Conservation (phyloP, 2,329 filamentous ascomycete species). For the Chaetoscypha palmicola region DNA sequence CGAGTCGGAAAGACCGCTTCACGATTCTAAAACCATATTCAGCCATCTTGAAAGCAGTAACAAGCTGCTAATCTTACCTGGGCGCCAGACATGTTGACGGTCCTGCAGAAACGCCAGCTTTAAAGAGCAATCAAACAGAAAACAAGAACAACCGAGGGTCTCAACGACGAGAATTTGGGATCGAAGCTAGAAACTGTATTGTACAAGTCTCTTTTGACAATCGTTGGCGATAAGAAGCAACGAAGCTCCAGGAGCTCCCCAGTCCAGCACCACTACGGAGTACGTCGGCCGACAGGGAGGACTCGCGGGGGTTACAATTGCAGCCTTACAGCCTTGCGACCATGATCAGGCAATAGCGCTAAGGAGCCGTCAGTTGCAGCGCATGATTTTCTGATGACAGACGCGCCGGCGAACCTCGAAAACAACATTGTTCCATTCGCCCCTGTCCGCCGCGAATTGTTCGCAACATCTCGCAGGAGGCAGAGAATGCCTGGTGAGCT, state of each 20-base stretch:
- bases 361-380: too few relatives aligned
- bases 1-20: conserved; percentile 97
- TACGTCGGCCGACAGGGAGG: conserved; percentile 18
- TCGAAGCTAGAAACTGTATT: not conserved
- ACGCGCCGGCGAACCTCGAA: conserved; percentile 15
- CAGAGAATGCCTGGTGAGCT: conserved; percentile 33
- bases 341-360: conserved; percentile 11
- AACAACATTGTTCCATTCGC: too few relatives aligned
- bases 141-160: not conserved
- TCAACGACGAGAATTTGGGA: not conserved
- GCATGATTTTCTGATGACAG: conserved; percentile 16
- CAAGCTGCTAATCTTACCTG: conserved; percentile 33
- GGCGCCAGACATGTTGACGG: conserved; percentile 45
- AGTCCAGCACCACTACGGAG: conserved; percentile 13
- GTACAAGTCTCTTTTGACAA: conserved; percentile 4
- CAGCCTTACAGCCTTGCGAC: conserved; percentile 5
- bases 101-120: too few relatives aligned
- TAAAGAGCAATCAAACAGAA: too few relatives aligned
- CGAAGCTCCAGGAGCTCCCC: conserved; percentile 15
- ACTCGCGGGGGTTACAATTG: not conserved
- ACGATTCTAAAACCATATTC: conserved; percentile 57
- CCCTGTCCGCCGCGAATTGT: conserved; percentile 16
- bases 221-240: conserved; percentile 17
- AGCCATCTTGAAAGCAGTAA: conserved; percentile 10
- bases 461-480: conserved; percentile 23